These are phyloP conservation scores for Paracoccidioides lutzii DNA, from an alignment of 2,329 filamentous ascomycete species.

Conservation along the genomic window DNA sequence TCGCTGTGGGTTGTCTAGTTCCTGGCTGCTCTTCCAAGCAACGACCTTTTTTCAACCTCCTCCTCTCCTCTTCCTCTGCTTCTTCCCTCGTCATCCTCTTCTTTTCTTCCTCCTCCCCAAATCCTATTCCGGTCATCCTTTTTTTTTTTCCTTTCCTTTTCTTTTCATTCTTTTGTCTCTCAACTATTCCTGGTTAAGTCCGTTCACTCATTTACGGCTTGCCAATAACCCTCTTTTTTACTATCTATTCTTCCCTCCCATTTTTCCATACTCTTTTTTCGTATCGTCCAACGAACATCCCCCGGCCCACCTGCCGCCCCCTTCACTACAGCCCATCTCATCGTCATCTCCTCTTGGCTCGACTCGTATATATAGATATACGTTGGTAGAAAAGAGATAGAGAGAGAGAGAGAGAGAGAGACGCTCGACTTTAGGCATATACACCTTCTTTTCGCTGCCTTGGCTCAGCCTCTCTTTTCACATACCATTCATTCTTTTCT, in stretches of 20 bases:
- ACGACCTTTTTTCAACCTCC: not conserved
- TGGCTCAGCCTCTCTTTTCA: constrained; percentile 10
- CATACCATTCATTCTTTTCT: constrained; percentile 1
- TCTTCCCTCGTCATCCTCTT: constrained; percentile 10
- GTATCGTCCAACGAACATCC: not conserved
- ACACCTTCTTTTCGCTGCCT: constrained; percentile 10
- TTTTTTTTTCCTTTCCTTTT: constrained; percentile 14
- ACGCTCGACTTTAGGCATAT: not conserved
- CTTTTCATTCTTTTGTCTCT: constrained; percentile 16
- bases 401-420: too few species aligned
- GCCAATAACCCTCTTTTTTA: constrained; percentile 18
- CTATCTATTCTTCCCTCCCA: not conserved
- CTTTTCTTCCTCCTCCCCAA: constrained; percentile 8
- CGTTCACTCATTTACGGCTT: constrained; percentile 42
- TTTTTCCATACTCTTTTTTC: constrained; percentile 11
- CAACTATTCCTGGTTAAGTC: constrained; percentile 23
- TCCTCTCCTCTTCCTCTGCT: constrained; percentile 3
- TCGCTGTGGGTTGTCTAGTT: too few species aligned
- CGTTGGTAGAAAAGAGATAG: too few species aligned
- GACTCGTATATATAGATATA: too few species aligned
- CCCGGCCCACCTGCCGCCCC: too few species aligned
- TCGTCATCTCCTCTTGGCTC: not conserved
- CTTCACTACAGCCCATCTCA: not conserved
- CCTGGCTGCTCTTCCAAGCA: too few species aligned
- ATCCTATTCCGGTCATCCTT: constrained; percentile 10